phyloP scores from a whole-genome alignment of 345 rosid species.

The Populus euphratica region DNA sequence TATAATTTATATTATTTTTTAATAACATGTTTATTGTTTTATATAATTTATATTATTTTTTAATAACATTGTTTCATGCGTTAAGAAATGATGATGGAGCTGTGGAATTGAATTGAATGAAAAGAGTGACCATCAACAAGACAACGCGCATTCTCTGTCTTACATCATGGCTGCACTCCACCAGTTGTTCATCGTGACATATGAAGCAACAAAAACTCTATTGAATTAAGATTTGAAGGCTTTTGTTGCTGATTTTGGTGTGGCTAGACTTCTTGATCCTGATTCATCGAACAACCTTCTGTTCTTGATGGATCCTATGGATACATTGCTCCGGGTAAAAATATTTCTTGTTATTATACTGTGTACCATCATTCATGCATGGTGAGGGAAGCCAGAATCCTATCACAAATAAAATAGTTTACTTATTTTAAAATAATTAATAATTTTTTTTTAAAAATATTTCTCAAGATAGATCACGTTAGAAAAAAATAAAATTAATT shows the following conservation, averaged over 20 bases:
- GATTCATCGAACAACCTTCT: background rate
- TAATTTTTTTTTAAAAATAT: no score
- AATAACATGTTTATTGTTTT: no score
- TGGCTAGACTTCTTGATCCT: background rate
- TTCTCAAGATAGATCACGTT: no score
- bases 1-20: no score
- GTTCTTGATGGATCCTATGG: background rate
- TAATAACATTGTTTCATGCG: no score
- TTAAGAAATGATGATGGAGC: no score
- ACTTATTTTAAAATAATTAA: no score
- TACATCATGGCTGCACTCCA: background rate
- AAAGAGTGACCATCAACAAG: background rate
- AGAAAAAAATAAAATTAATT: no score
- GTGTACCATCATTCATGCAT: no score
- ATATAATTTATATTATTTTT: no score
- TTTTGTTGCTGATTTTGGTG: background rate
- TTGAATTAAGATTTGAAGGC: background rate
- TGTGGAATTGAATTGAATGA: background rate
- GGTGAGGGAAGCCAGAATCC: no score
- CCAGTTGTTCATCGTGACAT: constrained; percentile 1
- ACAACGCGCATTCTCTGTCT: background rate
- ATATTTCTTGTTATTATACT: background rate
- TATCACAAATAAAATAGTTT: no score
- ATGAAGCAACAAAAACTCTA: background rate
- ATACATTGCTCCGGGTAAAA: background rate